Evolutionary conservation across 495 filamentous ascomycete genomes (phyloP), one percentile per base, ranked within the genome.

Genomic region (Penicillium lividum): DNA sequence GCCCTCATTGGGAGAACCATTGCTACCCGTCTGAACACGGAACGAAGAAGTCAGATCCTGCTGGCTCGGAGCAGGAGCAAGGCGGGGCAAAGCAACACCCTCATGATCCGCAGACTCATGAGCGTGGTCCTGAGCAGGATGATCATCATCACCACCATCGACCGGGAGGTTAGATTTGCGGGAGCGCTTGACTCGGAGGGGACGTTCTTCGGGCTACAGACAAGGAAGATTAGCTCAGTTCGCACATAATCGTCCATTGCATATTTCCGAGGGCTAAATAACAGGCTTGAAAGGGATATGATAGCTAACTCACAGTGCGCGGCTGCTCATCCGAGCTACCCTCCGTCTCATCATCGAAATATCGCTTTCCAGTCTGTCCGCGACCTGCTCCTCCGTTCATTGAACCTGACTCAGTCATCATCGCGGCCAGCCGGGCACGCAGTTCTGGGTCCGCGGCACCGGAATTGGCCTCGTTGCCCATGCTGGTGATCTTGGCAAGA

Each of bases 181-280:
- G 33, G 88, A 87, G 47, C 92, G 88, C 80, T 97, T 97, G 31
- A 86, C 86, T 56, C 93, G 89, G 51, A 96, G 80, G 15, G 93
- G 93, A 61, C 94, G 93, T 71, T 96, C 92, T 75, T 93, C 87
- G 15, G 91, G 91, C 91, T 96, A 50, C 29, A 7, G 16, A 22
- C 4, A 51, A n/a, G 50, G 28, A 51, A 47, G 47, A 48, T 58
- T 61, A 63, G 50, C 51, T 8, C 8, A 31, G 27, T 25, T 27
- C 33, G 33, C 13, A 3, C 15, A 36, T 13, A 43, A 25, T 40
- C 22, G 1, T 22, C 7, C 6, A 42, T 16, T 13, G 33, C 25
- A 49, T 22, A 22, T 22, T 22, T 22, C 22, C 2, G 22, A 22
- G 22, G 2, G 22, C 22, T 22, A 22, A 22, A 22, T 1, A 2